A percentile compares a stretch with the other conserved stretches of the same genome.
phyloP scores from a whole-genome alignment of 2,329 filamentous ascomycete genomes.

The Neofusicoccum ribis region DNA sequence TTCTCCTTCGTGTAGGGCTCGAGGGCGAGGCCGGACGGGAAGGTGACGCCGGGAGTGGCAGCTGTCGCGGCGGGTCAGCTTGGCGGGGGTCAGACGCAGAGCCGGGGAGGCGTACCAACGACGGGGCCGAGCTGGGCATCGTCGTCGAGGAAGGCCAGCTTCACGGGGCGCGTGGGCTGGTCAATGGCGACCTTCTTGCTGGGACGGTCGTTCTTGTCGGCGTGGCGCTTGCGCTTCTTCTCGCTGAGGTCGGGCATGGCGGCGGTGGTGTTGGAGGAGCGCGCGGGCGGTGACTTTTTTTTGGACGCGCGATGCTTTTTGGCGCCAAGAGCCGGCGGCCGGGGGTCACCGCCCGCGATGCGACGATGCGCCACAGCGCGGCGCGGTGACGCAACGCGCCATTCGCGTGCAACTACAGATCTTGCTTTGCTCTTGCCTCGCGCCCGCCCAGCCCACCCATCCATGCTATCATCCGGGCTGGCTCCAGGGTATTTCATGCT shows the following conservation, averaged over 20 bases:
- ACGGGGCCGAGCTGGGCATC: constrained; percentile 50
- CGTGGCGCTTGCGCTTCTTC: constrained; percentile 40
- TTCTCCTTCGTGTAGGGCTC: constrained; percentile 48
- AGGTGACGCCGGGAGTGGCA: constrained; percentile 44
- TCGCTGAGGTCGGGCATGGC: constrained; percentile 30
- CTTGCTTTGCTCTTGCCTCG: neutral
- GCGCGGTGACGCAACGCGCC: constrained; percentile 8
- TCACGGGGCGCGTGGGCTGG: constrained; percentile 37
- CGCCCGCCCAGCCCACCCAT: neutral
- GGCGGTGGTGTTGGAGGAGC: neutral
- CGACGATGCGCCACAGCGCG: neutral
- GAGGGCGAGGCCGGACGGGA: constrained; percentile 46
- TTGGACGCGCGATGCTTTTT: neutral
- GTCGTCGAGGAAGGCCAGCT: constrained; percentile 49
- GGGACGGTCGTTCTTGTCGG: constrained; percentile 30
- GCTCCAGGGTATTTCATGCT: neutral
- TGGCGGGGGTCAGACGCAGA: neutral
- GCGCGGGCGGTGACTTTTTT: constrained; percentile 12
- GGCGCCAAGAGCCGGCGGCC: neutral
- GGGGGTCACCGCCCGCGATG: neutral
- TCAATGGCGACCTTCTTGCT: constrained; percentile 49
- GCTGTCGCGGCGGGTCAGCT: constrained; percentile 28
- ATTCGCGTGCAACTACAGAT: constrained; percentile 12
- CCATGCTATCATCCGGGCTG: neutral
- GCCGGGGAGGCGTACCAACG: constrained; percentile 44